Conservation (phyloP, 169 alveolate genomes). For the Cyclospora cayetanensis region DNA sequence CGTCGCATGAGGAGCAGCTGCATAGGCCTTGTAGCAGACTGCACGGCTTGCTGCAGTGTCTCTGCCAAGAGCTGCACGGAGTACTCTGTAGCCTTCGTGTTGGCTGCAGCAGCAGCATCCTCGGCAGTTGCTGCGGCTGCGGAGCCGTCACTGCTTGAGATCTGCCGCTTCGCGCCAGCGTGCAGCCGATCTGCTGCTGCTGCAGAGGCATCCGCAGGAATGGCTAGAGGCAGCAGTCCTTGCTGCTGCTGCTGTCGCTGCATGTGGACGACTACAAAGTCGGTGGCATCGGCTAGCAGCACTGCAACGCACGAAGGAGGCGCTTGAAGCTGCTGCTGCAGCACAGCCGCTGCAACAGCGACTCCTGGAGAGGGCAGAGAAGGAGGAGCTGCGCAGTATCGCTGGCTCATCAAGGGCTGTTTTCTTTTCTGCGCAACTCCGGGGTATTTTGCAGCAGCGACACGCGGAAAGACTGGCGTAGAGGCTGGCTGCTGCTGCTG, state of each 20-base stretch:
- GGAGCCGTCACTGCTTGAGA: background rate
- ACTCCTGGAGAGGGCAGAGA: background rate
- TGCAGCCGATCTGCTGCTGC: no score
- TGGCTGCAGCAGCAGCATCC: constrained; percentile 9
- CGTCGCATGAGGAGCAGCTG: background rate
- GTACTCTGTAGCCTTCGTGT: background rate
- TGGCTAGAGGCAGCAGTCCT: background rate
- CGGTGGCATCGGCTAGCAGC: constrained; percentile 38
- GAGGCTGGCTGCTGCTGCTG: constrained; percentile 9
- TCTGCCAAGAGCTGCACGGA: background rate
- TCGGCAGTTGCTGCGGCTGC: constrained; percentile 16
- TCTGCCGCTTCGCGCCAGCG: no score
- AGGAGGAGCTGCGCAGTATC: background rate
- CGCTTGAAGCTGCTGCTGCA: constrained; percentile 48
- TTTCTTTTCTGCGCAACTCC: constrained; percentile 1
- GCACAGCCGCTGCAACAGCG: constrained; percentile 29
- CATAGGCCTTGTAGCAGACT: background rate
- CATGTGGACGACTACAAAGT: constrained; percentile 18
- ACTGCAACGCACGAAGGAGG: constrained; percentile 42
- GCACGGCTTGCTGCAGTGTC: constrained; percentile 36
- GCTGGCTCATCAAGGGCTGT: background rate
- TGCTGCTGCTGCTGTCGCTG: constrained; percentile 24
- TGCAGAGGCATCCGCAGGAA: background rate
- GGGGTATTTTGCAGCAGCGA: background rate
- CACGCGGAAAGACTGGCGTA: background rate